phyloP scores from a whole-genome alignment of 148 eudicot genomes.

The Hydrangea macrophylla region DNA sequence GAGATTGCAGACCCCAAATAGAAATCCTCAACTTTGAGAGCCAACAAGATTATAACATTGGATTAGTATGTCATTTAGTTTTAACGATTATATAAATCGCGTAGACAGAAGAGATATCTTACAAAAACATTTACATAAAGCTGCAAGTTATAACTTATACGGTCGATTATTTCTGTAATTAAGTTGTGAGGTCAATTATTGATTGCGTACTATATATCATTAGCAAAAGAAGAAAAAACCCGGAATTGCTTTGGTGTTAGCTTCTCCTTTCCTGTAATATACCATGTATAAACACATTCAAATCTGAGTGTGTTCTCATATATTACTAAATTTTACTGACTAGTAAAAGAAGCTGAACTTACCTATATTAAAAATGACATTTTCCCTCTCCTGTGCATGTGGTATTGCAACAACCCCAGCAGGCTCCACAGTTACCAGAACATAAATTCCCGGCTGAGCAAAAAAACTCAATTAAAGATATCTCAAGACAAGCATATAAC shows the following conservation, averaged over 20 bases:
- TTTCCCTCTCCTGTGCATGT: slow-evolving; percentile 60
- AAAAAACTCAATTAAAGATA: slow-evolving; percentile 7
- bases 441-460: slow-evolving; percentile 51
- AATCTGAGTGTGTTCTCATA: too few species aligned
- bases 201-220: too few species aligned
- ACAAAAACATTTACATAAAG: not conserved
- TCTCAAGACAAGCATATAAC: not conserved
- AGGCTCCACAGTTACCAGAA: slow-evolving; percentile 71
- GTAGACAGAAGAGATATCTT: not conserved
- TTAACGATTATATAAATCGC: not conserved
- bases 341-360: slow-evolving; percentile 9
- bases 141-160: too few species aligned
- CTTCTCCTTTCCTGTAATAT: too few species aligned
- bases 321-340: too few species aligned
- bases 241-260: too few species aligned
- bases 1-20: not conserved
- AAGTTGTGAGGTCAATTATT: not conserved
- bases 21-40: not conserved
- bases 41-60: not conserved
- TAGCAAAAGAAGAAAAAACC: too few species aligned
- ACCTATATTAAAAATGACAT: slow-evolving; percentile 78
- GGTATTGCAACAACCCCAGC: slow-evolving; percentile 85
- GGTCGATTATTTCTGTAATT: too few species aligned
- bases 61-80: too few species aligned
- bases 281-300: too few species aligned